Evolutionary conservation across 805 yeast species (phyloP), one percentile per base, ranked within the genome.

Genomic region (Wickerhamiella azyma): DNA sequence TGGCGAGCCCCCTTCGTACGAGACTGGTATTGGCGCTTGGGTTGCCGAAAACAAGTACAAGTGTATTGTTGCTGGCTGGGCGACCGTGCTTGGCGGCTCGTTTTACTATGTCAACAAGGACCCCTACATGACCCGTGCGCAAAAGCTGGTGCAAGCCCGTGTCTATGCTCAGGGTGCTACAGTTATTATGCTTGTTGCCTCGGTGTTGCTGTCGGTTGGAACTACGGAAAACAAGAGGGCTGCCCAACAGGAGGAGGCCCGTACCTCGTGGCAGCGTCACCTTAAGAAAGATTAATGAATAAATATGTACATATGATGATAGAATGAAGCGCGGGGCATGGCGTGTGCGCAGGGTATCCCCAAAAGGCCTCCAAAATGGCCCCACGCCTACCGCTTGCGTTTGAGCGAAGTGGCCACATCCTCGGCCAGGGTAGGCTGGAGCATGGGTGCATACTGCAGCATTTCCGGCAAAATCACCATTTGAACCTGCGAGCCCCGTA

Each of bases 81-180:
- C 85, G 2, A 81, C 77, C 26, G 77, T 89, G 2, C 63, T 84
- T 68, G 82, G 71, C 53, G 94, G 86, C 1, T 80, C 94, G 4
- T 85, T 92, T 85, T 74, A 65, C 41, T 57, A 68, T 39, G 86
- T 83, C 41, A 78, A 82, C 67, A 75, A 73, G 54, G 94, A 85
- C 61, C 77, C 76, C 52, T 68, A 77, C 60, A 72, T 85, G 80
- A 75, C 85, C 43, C 71, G 70, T 52, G 65, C 89, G 2, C 94
- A 85, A 67, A 85, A 84, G 63, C 75, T 83, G 43, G 92, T 82
- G 26, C 88, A 81, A 62, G 94, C 94, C 26, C 80, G 94, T 75
- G 85, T 85, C 78, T 85, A 83, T 60, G 94, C 94, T 9, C 94
- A 85, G 65, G 85, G 81, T 52, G 64, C 81, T 45, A 82, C 94